Evolutionary conservation across 768 basidiomycete species (phyloP).

Genomic region (Hypholoma fasciculare): DNA sequence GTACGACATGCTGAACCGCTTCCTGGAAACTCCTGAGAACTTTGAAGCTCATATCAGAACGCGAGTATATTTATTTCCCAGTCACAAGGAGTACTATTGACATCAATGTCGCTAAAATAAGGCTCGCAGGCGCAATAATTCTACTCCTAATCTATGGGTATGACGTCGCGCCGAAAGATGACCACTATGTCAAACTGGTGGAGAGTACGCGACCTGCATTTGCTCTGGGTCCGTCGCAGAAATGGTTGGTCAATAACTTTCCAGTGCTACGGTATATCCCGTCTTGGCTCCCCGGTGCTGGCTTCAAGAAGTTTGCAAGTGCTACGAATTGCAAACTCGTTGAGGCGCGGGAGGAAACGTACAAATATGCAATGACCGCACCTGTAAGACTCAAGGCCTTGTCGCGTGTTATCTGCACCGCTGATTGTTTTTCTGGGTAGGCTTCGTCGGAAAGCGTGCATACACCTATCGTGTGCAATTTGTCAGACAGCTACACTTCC

Average conservation of each 20-base stretch:
- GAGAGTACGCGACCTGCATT: conserved; percentile 22
- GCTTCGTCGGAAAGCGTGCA: neutral
- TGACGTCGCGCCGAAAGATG: conserved; percentile 13
- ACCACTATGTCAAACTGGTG: conserved; percentile 24
- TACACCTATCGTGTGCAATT: neutral
- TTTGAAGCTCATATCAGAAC: conserved; percentile 11
- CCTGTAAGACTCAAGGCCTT: neutral
- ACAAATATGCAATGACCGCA: neutral
- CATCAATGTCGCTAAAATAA: neutral
- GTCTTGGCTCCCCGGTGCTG: conserved; percentile 18
- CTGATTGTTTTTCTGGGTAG: neutral
- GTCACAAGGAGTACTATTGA: conserved; percentile 3
- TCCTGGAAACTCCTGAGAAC: conserved; percentile 18
- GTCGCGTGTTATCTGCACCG: no score
- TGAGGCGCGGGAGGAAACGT: neutral
- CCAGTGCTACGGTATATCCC: conserved; percentile 18
- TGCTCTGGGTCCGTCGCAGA: conserved; percentile 8
- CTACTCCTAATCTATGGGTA: conserved; percentile 20
- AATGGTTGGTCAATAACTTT: conserved; percentile 10
- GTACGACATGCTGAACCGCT: conserved; percentile 25
- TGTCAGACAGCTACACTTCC: neutral
- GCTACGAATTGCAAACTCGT: conserved; percentile 9
- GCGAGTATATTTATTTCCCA: neutral
- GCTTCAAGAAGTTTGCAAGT: conserved; percentile 1
- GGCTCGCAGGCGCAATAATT: conserved; percentile 7